Percentiles rank a stretch among this genome's conserved stretches.
These are phyloP conservation scores for Emericellopsis atlantica DNA, from an alignment of 2,329 filamentous ascomycete genomes.

Conservation along the genomic window DNA sequence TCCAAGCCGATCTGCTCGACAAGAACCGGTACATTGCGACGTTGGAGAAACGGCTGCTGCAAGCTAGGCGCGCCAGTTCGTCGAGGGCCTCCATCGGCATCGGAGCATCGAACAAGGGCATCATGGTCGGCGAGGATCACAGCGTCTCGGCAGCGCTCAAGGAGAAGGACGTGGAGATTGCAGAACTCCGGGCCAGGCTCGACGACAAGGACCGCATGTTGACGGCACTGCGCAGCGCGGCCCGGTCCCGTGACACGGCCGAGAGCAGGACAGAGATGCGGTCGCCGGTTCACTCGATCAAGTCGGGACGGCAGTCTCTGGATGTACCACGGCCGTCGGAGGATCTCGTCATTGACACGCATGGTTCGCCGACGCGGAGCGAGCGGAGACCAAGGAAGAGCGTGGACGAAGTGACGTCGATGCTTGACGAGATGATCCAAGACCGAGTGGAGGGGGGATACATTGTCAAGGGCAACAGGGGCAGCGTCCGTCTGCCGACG, in stretches of 20 bases:
- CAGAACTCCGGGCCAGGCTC: constrained; percentile 73
- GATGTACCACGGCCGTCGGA: not conserved
- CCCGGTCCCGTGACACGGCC: constrained; percentile 73
- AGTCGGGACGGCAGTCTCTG: not conserved
- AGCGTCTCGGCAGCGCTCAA: constrained; percentile 60
- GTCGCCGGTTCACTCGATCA: constrained; percentile 9
- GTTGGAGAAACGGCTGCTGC: constrained; percentile 79
- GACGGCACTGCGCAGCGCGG: constrained; percentile 69
- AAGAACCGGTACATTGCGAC: constrained; percentile 96
- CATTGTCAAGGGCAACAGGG: constrained; percentile 51
- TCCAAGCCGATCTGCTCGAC: constrained; percentile 90
- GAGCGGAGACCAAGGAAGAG: constrained; percentile 49
- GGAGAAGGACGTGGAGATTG: constrained; percentile 89
- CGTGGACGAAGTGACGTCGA: constrained; percentile 84
- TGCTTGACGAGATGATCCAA: constrained; percentile 94
- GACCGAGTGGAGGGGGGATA: constrained; percentile 70
- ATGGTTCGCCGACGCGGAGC: constrained; percentile 10
- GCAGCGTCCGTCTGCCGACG: constrained; percentile 49
- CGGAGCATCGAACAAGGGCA: constrained; percentile 41
- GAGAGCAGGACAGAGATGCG: constrained; percentile 34
- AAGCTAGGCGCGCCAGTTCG: constrained; percentile 81
- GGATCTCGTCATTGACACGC: not conserved
- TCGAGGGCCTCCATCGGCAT: constrained; percentile 73
- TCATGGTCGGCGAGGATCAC: constrained; percentile 66
- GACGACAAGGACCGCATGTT: constrained; percentile 97